Percentiles rank a stretch among this genome's conserved stretches.
These are phyloP conservation scores for Dendrobium catenatum DNA, from an alignment of 106 monocot genomes.

Conservation along the genomic window DNA sequence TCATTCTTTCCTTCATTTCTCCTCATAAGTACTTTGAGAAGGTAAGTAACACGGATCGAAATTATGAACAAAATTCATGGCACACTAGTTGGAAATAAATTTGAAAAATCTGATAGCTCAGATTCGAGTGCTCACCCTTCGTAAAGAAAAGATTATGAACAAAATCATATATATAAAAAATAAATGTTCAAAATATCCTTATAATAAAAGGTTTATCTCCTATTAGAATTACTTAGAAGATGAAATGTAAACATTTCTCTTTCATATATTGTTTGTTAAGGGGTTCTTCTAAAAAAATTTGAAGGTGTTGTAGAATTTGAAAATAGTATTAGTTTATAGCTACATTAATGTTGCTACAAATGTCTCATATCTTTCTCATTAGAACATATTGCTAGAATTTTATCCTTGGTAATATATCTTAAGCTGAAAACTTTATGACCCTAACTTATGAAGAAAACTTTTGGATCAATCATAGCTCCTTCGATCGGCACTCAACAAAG, in stretches of 20 bases:
- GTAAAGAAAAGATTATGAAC: no score
- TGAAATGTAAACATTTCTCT: no score
- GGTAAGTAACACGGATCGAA: constrained; percentile 17
- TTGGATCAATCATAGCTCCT: constrained; percentile 26
- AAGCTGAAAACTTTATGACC: background rate
- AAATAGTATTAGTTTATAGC: no score
- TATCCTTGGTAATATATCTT: no score
- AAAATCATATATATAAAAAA: no score
- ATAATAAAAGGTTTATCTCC: background rate
- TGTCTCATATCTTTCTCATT: background rate
- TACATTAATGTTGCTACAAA: background rate
- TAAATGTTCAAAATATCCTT: no score
- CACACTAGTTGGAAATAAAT: no score
- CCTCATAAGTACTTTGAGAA: constrained; percentile 62
- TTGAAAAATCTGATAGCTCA: no score
- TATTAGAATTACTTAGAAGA: no score
- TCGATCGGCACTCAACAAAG: constrained; percentile 16
- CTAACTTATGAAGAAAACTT: background rate
- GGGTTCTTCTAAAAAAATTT: background rate
- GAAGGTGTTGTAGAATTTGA: no score
- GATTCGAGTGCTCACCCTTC: no score
- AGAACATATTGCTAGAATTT: background rate
- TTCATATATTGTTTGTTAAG: background rate
- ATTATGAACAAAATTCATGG: no score
- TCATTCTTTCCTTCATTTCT: constrained; percentile 37